A percentile compares a stretch with the other conserved stretches of the same genome.
These are phyloP conservation scores for Grigorovia humatica DNA, from an alignment of 805 yeast species.

Conservation along the genomic window DNA sequence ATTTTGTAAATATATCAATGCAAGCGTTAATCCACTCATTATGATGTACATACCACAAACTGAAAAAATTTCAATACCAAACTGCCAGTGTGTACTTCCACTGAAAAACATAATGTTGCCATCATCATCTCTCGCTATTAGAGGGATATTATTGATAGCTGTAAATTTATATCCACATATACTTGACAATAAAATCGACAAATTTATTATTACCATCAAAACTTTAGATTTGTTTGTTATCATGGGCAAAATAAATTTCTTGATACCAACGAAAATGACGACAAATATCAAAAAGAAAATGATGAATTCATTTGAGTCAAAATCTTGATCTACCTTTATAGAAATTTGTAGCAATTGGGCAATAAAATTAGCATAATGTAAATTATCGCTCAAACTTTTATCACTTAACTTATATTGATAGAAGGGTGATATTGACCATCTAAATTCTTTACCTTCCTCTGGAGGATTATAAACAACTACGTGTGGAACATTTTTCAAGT, in stretches of 20 bases:
- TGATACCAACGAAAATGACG: conserved; percentile 35
- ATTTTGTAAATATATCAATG: conserved; percentile 30
- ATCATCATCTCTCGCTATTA: conserved; percentile 42
- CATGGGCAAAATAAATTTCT: conserved; percentile 35
- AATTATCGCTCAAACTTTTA: conserved; percentile 27
- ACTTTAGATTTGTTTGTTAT: conserved; percentile 20
- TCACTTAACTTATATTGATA: conserved; percentile 29
- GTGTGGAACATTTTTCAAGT: conserved; percentile 48
- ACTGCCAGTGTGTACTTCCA: conserved; percentile 59
- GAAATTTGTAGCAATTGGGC: conserved; percentile 36
- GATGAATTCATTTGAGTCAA: conserved; percentile 34
- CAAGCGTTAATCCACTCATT: conserved; percentile 34
- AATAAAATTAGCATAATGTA: conserved; percentile 45
- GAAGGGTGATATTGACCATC: conserved; percentile 26
- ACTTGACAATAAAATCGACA: conserved; percentile 33
- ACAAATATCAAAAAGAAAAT: conserved; percentile 39
- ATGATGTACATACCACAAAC: conserved; percentile 41
- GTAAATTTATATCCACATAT: conserved; percentile 59
- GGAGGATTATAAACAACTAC: conserved; percentile 57
- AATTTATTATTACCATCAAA: conserved; percentile 26
- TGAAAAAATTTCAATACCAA: conserved; percentile 55
- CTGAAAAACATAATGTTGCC: conserved; percentile 47
- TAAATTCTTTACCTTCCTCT: conserved; percentile 16
- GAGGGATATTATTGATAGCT: conserved; percentile 49
- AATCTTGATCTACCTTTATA: conserved; percentile 35